Conservation (phyloP, 495 filamentous ascomycete species). For the Lophiostoma macrostomum region DNA sequence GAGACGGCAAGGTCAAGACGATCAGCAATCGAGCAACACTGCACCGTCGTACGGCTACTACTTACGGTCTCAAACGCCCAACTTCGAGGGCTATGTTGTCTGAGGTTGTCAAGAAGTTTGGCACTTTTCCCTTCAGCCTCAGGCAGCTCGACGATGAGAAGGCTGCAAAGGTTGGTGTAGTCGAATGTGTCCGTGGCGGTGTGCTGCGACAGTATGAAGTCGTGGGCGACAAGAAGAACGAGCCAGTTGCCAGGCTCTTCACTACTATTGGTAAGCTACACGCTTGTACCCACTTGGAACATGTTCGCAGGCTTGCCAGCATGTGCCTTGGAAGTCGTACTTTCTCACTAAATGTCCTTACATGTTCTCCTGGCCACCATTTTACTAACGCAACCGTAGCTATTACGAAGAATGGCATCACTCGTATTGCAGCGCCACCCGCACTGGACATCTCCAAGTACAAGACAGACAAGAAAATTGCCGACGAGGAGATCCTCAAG, state of each 20-base stretch:
- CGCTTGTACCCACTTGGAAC: too few relatives aligned
- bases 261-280: constrained; percentile 77
- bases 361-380: neutral
- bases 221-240: constrained; percentile 82
- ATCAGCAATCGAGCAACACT: constrained; percentile 83
- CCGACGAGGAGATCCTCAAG: constrained; percentile 88
- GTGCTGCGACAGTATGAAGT: constrained; percentile 94
- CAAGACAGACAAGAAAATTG: constrained; percentile 96
- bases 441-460: constrained; percentile 68
- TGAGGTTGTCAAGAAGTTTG: constrained; percentile 94
- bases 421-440: constrained; percentile 73
- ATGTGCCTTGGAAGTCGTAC: too few relatives aligned
- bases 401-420: constrained; percentile 95
- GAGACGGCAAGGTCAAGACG: constrained; percentile 90
- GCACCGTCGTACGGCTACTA: constrained; percentile 86
- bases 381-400: constrained; percentile 49
- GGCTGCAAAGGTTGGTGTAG: constrained; percentile 90
- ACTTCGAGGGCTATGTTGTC: constrained; percentile 86
- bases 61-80: constrained; percentile 85
- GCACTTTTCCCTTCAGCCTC: constrained; percentile 95
- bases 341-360: neutral
- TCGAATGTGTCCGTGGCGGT: constrained; percentile 88
- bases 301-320: too few relatives aligned
- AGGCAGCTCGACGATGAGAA: constrained; percentile 96
- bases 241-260: constrained; percentile 78